These are phyloP conservation scores for Rhizopus microsporus DNA, from an alignment of 371 early-diverging fungal genomes.

Conservation along the genomic window DNA sequence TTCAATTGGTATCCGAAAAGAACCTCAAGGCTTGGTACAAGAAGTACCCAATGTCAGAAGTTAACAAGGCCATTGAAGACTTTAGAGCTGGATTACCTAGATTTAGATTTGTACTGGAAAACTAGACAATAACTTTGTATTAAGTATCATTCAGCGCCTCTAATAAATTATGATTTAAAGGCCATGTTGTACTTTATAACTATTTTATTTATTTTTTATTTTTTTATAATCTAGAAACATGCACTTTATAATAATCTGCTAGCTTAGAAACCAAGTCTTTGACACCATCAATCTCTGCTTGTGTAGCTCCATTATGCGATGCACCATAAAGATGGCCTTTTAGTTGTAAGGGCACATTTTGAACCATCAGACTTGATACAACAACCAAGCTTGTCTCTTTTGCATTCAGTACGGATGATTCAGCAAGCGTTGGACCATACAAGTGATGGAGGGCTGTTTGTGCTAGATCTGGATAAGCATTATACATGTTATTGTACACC, in stretches of 20 bases:
- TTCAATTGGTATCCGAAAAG: too few species aligned
- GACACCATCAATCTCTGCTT: constrained; percentile 22
- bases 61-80: too few species aligned
- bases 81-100: too few species aligned
- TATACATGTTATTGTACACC: constrained; percentile 29
- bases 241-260: constrained; percentile 16
- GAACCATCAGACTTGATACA: constrained; percentile 28
- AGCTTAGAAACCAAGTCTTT: constrained; percentile 15
- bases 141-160: too few species aligned
- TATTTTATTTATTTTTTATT: background rate
- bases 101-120: too few species aligned
- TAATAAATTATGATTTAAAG: too few species aligned
- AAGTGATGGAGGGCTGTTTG: constrained; percentile 40
- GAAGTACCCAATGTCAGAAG: too few species aligned
- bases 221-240: constrained; percentile 4
- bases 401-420: constrained; percentile 25
- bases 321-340: constrained; percentile 42
- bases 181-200: background rate
- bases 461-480: constrained; percentile 37
- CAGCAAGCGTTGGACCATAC: constrained; percentile 37
- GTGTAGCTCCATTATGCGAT: constrained; percentile 33
- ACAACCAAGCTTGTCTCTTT: constrained; percentile 39
- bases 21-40: too few species aligned
- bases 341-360: constrained; percentile 35
- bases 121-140: too few species aligned